Conservation (phyloP, 768 basidiomycete species). For the Flagelloscypha sp. region DNA sequence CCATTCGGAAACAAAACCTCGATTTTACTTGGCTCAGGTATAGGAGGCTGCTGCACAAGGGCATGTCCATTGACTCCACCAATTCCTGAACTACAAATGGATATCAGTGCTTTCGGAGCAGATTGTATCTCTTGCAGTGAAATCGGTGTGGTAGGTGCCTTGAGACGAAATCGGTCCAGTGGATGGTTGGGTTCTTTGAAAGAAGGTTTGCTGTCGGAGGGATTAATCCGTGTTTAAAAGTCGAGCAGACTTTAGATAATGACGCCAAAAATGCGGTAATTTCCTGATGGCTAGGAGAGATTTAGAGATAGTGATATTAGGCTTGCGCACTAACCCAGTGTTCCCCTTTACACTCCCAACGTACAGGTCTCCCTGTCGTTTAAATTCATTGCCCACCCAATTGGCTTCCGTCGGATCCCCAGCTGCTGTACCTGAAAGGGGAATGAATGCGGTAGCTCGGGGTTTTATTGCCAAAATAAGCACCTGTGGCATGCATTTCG, state of each 20-base stretch:
- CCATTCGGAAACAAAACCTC: not conserved
- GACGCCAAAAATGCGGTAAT: slow-evolving; percentile 37
- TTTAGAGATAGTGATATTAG: slow-evolving; percentile 4
- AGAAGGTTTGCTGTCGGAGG: slow-evolving; percentile 33
- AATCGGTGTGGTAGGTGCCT: slow-evolving; percentile 23
- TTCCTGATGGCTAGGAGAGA: slow-evolving; percentile 26
- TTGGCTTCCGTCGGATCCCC: slow-evolving; percentile 47
- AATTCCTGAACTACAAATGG: slow-evolving; percentile 36
- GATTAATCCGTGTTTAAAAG: slow-evolving; percentile 25
- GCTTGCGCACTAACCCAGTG: slow-evolving; percentile 26
- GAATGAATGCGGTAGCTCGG: not conserved
- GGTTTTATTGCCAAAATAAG: not conserved
- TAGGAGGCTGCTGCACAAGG: slow-evolving; percentile 29
- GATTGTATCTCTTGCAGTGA: slow-evolving; percentile 15
- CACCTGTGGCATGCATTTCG: slow-evolving; percentile 44
- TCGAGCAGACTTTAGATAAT: slow-evolving; percentile 32
- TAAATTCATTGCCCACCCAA: slow-evolving; percentile 32
- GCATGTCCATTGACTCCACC: slow-evolving; percentile 36
- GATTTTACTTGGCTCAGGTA: too few relatives aligned
- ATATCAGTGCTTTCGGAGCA: slow-evolving; percentile 23
- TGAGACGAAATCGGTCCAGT: slow-evolving; percentile 30
- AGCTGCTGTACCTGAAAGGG: slow-evolving; percentile 25
- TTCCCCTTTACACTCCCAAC: slow-evolving; percentile 41
- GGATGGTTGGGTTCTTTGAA: slow-evolving; percentile 27
- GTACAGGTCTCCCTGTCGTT: slow-evolving; percentile 22